Evolutionary conservation across 106 monocot genomes (phyloP), one percentile per base, ranked within the genome.

Genomic region (Agapanthus africanus): DNA sequence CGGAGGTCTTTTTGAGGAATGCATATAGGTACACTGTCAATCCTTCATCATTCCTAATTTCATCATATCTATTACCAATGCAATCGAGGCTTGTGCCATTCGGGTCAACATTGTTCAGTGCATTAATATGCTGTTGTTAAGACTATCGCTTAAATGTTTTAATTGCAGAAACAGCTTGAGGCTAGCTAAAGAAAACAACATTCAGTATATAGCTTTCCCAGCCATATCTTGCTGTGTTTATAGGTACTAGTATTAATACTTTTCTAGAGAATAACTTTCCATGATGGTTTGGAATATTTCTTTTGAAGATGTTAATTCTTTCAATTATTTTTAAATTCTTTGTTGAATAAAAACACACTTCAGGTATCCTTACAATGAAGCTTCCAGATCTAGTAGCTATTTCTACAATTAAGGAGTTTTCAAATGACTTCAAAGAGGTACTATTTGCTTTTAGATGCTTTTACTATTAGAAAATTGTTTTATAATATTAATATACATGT

Each of bases 151-250:
- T 47, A 3, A 63, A 37, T 38, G 37, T 4, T 54, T 59, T 60
- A 21, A 56, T 70, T 83, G 62, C 88, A 97, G 97, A 79, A 92
- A 80, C 65, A 84, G 82, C 69, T 80, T 92, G 72, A 80, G 31
- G 76, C 72, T 97, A 64, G 97, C 91, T 42, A 97, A 92, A 82
- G 91, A 89, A 71, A 92, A 89, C 64, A 74, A 67, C 64, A 84
- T 97, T 73, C 68, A 84, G 61, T 97, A 92, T 73, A 89, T 97
- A 71, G 92, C 97, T 67, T 97, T 97, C 54, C 97, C 97, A 57
- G 86, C 97, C 63, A 89, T 97, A 80, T 92, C 97, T 27, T 97
- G 97, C 75, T 91, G 97, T 72, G 82, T 89, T 71, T 97, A 74
- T 66, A 54, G 87, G 97, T 97, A 27, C 33, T 3, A 38, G 44